Evolutionary conservation across 495 filamentous ascomycete genomes (phyloP).

Genomic region (Tuber calosporum): DNA sequence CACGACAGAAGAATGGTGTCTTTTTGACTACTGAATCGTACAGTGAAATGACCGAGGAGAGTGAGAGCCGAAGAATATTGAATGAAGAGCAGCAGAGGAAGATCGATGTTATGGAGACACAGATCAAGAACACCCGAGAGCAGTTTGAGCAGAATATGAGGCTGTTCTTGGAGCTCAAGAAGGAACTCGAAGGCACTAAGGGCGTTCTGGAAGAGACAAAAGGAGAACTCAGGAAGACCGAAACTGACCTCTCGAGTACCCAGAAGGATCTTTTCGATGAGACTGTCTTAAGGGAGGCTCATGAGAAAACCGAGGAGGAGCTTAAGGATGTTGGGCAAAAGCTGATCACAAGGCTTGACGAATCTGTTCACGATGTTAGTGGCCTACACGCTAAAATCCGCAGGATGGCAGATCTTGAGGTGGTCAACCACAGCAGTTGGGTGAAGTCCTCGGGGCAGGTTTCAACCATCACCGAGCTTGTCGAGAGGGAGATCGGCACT

Average conservation of each 20-base stretch:
- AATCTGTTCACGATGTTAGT: constrained; percentile 70
- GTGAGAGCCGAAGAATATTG: constrained; percentile 83
- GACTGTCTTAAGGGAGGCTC: constrained; percentile 67
- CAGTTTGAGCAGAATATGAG: constrained; percentile 78
- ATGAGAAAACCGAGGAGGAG: constrained; percentile 73
- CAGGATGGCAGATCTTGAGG: constrained; percentile 75
- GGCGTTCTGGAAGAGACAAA: constrained; percentile 67
- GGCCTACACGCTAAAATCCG: constrained; percentile 74
- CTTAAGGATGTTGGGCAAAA: constrained; percentile 63
- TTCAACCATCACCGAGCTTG: constrained; percentile 60
- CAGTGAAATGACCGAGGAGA: constrained; percentile 80
- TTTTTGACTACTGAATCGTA: constrained; percentile 79
- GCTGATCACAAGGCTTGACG: constrained; percentile 65
- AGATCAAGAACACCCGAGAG: constrained; percentile 81
- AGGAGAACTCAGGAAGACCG: constrained; percentile 74
- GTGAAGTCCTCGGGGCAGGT: constrained; percentile 66
- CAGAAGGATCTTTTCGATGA: constrained; percentile 72
- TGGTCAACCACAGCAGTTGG: constrained; percentile 71
- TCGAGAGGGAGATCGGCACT: constrained; percentile 63
- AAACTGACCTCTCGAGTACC: constrained; percentile 68
- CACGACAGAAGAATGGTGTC: constrained; percentile 87
- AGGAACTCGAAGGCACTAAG: constrained; percentile 72
- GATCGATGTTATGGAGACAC: constrained; percentile 85
- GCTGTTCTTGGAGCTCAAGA: constrained; percentile 75
- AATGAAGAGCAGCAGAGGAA: constrained; percentile 86